phyloP scores from a whole-genome alignment of 345 rosid species.

The Iberis pinnata region DNA sequence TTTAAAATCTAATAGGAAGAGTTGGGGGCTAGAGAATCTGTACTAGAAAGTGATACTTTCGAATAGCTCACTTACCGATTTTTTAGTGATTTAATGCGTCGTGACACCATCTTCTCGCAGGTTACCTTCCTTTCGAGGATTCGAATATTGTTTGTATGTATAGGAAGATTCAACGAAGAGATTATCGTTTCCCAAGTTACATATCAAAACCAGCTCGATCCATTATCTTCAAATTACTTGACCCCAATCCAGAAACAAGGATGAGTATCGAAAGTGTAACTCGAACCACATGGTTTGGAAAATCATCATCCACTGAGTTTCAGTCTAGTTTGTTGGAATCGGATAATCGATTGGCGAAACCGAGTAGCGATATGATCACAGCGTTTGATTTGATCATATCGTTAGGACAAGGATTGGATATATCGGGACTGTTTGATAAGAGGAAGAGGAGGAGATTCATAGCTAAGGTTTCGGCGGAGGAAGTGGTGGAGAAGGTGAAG shows the following conservation, averaged over 20 bases:
- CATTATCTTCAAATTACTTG: constrained; percentile 52
- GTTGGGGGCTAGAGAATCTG: no score
- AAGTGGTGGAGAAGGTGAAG: constrained; percentile 46
- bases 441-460: constrained; percentile 59
- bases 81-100: no score
- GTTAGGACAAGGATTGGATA: constrained; percentile 58
- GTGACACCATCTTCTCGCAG: constrained; percentile 54
- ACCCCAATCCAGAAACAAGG: constrained; percentile 69
- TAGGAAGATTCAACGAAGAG: constrained; percentile 45
- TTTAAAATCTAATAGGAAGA: no score
- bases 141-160: constrained; percentile 49
- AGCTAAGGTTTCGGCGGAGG: constrained; percentile 39
- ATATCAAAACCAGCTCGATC: constrained; percentile 45
- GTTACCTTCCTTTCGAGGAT: constrained; percentile 57
- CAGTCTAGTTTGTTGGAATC: neutral
- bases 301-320: constrained; percentile 17
- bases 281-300: constrained; percentile 52
- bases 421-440: constrained; percentile 53
- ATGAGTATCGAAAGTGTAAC: constrained; percentile 48
- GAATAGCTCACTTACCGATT: no score
- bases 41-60: no score
- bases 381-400: constrained; percentile 69
- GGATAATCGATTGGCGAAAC: constrained; percentile 2
- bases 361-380: constrained; percentile 25
- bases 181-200: constrained; percentile 52